Evolutionary conservation across 352 stramenopile species (phyloP).

Genomic region (Globisporangium lucens): DNA sequence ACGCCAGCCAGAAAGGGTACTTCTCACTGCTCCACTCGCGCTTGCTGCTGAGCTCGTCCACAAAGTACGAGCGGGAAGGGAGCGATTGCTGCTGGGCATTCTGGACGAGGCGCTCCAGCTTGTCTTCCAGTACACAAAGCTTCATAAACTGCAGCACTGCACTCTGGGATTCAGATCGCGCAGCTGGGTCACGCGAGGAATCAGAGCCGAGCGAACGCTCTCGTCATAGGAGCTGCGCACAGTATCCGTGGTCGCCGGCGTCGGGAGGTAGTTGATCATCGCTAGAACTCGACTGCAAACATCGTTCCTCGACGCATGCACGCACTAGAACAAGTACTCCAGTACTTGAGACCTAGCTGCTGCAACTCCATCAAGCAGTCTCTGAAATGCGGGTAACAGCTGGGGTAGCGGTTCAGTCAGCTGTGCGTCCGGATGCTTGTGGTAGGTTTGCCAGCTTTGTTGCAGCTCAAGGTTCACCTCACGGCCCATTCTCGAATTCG

Average conservation of each 20-base stretch:
- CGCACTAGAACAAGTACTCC: not conserved
- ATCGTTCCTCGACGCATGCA: not conserved
- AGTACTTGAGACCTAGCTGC: not conserved
- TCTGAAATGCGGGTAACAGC: not conserved
- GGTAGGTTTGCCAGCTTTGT: not conserved
- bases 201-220: not conserved
- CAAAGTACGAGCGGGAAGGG: too few species aligned
- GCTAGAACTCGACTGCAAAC: not conserved
- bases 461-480: not conserved
- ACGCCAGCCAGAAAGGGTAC: conserved; percentile 25
- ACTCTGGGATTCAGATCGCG: too few species aligned
- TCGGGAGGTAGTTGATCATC: not conserved
- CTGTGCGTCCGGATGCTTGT: not conserved
- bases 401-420: not conserved
- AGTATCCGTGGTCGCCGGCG: not conserved
- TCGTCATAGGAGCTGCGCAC: not conserved
- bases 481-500: not conserved
- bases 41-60: too few species aligned
- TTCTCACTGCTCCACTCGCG: too few species aligned
- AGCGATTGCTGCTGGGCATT: too few species aligned
- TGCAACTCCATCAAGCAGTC: not conserved
- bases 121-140: too few species aligned
- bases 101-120: too few species aligned
- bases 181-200: not conserved
- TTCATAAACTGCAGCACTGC: too few species aligned